Evolutionary conservation across 768 basidiomycete genomes (phyloP), one percentile per base, ranked within the genome.

Genomic region (Chalciporus piperatus): DNA sequence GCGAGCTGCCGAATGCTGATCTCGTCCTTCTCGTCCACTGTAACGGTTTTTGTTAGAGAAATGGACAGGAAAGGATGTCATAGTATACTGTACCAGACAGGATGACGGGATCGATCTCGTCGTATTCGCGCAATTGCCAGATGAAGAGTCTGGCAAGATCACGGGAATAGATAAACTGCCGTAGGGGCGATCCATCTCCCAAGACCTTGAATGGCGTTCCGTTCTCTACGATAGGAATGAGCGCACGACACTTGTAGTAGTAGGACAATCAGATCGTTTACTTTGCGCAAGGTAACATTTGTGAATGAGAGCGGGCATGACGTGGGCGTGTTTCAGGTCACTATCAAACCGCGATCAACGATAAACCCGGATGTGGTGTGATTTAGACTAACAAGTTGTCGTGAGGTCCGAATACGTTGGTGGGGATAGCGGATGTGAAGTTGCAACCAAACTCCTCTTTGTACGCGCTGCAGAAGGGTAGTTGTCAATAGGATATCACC

Each of bases 121-220:
- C 81, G 67, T 98, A 97, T 64, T 96, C 88, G 41, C 90, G 77
- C 57, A 95, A 71, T 77, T 84, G 82, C 92, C 91, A 94, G 65
- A 97, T 88, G 76, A 97, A 96, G 50, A 96, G 76, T 69, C 92
- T 96, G 40, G 94, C 95, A 44, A 98, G 84, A 71, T 98, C 94
- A 44, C 82, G 77, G n/a, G 95, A 97, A 73, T 93, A 98, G 70
- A 97, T 95, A 69, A 98, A 98, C 69, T 98, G 95, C n/a, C 95
- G 83, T 32, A 97, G 79, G 7, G 95, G 95, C 59, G 87, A 92
- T 30, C 95, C 95, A 0, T 91, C 88, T 11, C 95, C 95, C 45
- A 84, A 72, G n/a, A 96, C 89, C 46, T 85, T 75, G 72, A 98
- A 95, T 4, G 89, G 86, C 0, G 89, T 91, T 52, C 76, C 77